A percentile compares a stretch with the other conserved stretches of the same genome.
phyloP scores from a whole-genome alignment of 1,284 basidiomycete genomes.

The Sanghuangporus sanghuang region DNA sequence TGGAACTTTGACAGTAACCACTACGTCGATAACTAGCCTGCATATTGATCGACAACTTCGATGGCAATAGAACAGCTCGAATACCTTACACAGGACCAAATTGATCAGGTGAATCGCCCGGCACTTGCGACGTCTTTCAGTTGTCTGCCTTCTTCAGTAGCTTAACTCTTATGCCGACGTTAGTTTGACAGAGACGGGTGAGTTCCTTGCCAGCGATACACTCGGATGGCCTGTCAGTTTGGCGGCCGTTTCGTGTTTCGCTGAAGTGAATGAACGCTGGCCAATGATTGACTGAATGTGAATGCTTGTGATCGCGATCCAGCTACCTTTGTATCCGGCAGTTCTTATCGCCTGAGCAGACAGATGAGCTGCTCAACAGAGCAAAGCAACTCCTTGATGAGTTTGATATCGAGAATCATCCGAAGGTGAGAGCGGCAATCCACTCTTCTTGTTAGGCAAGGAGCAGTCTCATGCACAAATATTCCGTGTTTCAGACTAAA shows the following conservation, averaged over 20 bases:
- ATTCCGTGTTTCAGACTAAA: conserved; percentile 53
- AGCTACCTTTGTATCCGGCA: conserved; percentile 14
- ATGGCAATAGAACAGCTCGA: conserved; percentile 7
- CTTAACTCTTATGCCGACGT: background rate
- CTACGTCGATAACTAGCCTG: background rate
- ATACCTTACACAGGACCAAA: conserved; percentile 19
- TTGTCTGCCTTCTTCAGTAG: background rate
- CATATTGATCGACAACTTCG: background rate
- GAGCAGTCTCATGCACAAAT: background rate
- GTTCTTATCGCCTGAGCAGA: conserved; percentile 23
- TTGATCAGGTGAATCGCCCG: conserved; percentile 18
- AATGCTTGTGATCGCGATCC: background rate
- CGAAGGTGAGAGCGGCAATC: conserved; percentile 48
- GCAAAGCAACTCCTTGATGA: conserved; percentile 70
- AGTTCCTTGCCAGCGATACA: background rate
- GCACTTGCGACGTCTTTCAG: background rate
- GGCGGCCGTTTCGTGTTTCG: no score
- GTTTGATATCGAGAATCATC: conserved; percentile 77
- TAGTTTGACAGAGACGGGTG: conserved; percentile 19
- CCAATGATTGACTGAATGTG: background rate
- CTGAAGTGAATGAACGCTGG: background rate
- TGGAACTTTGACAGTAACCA: background rate
- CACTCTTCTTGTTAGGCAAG: background rate
- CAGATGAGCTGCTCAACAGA: conserved; percentile 58
- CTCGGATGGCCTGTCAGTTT: no score